Conservation (phyloP, 441 rosid species). For the Populus hybrid region DNA sequence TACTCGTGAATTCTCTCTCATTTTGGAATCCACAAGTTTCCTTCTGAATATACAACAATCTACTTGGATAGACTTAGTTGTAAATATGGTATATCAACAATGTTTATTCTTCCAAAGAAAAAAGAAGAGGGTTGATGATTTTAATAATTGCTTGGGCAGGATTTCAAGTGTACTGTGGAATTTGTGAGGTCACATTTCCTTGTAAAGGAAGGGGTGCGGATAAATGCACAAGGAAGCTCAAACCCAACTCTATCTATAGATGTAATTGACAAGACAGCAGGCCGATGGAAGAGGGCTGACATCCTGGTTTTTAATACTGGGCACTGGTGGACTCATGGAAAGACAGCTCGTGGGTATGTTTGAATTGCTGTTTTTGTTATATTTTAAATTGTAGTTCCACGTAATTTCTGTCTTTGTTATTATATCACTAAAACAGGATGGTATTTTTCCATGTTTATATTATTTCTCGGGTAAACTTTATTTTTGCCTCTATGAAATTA, state of each 20-base stretch:
- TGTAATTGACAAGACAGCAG: conserved; percentile 65
- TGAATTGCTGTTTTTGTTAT: neutral
- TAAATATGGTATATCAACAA: neutral
- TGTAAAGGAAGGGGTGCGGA: conserved; percentile 79
- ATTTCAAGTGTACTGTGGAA: conserved; percentile 72
- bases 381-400: neutral
- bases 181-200: conserved; percentile 96
- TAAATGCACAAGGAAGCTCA: conserved; percentile 63
- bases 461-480: neutral
- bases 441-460: neutral
- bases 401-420: conserved; percentile 5
- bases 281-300: conserved; percentile 72
- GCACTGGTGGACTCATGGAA: conserved; percentile 98
- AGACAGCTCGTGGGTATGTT: conserved; percentile 83
- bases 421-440: neutral
- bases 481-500: too few relatives aligned
- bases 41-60: neutral
- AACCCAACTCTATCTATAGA: conserved; percentile 84
- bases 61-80: neutral
- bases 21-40: neutral
- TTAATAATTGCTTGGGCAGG: conserved; percentile 39
- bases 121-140: neutral
- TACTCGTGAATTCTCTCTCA: neutral
- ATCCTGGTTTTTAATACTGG: conserved; percentile 90
- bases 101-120: neutral